Percentiles rank a stretch among this genome's conserved stretches.
These are phyloP conservation scores for Phytopythium vexans DNA, from an alignment of 352 stramenopile species.

Conservation along the genomic window DNA sequence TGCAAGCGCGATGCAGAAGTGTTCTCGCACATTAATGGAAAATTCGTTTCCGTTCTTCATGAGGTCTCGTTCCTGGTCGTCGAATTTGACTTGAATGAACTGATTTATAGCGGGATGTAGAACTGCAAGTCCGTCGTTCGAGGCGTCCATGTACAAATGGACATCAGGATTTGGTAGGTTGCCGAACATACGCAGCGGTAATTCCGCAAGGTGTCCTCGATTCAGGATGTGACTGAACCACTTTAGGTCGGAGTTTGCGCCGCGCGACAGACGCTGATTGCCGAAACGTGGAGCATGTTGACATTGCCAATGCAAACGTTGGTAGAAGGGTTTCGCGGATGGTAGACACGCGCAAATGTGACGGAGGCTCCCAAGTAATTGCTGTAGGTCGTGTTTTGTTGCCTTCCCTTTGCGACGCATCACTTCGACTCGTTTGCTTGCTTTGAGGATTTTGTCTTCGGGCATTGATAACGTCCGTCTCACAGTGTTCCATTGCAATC, in stretches of 20 bases:
- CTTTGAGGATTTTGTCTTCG: slow-evolving; percentile 14
- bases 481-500: slow-evolving; percentile 12
- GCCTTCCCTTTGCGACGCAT: too few relatives aligned
- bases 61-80: too few relatives aligned
- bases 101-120: too few relatives aligned
- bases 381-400: slow-evolving; percentile 9
- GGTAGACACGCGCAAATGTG: slow-evolving; percentile 18
- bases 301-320: slow-evolving; percentile 10
- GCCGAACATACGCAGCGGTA: slow-evolving; percentile 10
- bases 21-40: too few relatives aligned
- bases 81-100: too few relatives aligned
- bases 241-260: not conserved
- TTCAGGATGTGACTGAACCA: not conserved
- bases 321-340: slow-evolving; percentile 14
- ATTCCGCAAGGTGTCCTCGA: slow-evolving; percentile 4
- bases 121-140: too few relatives aligned
- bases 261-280: not conserved
- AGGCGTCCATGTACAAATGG: too few relatives aligned
- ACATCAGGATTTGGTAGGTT: too few relatives aligned
- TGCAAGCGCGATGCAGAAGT: too few relatives aligned
- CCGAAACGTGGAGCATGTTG: slow-evolving; percentile 3
- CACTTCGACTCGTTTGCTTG: not conserved
- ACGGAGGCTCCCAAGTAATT: slow-evolving; percentile 18
- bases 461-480: slow-evolving; percentile 15
- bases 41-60: too few relatives aligned